phyloP scores from a whole-genome alignment of 2,329 filamentous ascomycete genomes.

The Fusarium agapanthi region DNA sequence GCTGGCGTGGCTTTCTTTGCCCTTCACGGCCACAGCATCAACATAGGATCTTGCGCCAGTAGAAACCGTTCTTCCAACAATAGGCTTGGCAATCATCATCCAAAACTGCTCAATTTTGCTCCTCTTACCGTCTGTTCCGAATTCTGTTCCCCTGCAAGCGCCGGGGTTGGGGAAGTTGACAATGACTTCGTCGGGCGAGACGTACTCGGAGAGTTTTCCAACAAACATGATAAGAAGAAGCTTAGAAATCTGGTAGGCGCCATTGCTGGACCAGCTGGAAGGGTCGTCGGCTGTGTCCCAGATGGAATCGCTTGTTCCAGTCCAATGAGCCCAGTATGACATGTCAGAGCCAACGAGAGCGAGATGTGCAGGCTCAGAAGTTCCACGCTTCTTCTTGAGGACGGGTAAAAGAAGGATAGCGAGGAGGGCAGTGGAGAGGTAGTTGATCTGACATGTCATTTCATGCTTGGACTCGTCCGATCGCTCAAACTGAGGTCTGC shows the following conservation, averaged over 20 bases:
- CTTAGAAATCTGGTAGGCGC: conserved; percentile 41
- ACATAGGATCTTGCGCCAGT: conserved; percentile 37
- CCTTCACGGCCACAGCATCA: conserved; percentile 34
- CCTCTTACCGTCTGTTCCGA: conserved; percentile 46
- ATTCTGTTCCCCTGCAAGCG: conserved; percentile 53
- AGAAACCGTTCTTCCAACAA: conserved; percentile 21
- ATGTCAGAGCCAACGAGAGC: conserved; percentile 46
- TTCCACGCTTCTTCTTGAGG: conserved; percentile 40
- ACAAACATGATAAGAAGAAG: conserved; percentile 49
- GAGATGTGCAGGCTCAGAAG: conserved; percentile 34
- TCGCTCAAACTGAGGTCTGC: conserved; percentile 33
- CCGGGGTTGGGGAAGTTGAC: conserved; percentile 60
- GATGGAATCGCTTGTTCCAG: conserved; percentile 28
- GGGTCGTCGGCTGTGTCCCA: conserved; percentile 33
- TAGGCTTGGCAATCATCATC: not conserved
- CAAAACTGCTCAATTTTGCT: conserved; percentile 25
- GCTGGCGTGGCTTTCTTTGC: conserved; percentile 35
- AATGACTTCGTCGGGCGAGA: conserved; percentile 51
- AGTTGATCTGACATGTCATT: conserved; percentile 52
- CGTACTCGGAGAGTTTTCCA: conserved; percentile 48
- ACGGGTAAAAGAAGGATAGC: conserved; percentile 46
- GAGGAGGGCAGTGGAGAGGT: conserved; percentile 49
- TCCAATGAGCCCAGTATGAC: conserved; percentile 41
- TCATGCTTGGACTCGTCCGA: conserved; percentile 51
- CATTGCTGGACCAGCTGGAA: conserved; percentile 26